Percentiles rank a stretch among this genome's conserved stretches.
Evolutionary conservation across 2,329 filamentous ascomycete genomes (phyloP).

Genomic region (Fusarium hostae): DNA sequence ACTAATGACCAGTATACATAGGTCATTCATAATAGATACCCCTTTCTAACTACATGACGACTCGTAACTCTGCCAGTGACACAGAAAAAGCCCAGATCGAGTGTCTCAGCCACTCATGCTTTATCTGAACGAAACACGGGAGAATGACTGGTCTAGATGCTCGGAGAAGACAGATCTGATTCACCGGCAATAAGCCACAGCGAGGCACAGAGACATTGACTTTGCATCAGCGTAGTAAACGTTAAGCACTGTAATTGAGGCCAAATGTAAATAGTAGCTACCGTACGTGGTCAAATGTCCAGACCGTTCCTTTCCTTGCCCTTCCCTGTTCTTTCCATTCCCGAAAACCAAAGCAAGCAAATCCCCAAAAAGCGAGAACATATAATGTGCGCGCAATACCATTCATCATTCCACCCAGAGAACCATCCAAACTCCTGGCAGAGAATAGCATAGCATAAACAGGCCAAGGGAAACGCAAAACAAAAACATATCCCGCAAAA

Average conservation of each 20-base stretch:
- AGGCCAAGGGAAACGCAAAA: conserved; percentile 22
- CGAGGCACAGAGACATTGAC: background rate
- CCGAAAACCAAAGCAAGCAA: conserved; percentile 16
- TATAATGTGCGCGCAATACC: conserved; percentile 21
- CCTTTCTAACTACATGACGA: conserved; percentile 19
- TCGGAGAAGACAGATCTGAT: background rate
- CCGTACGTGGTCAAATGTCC: conserved; percentile 24
- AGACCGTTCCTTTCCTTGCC: conserved; percentile 20
- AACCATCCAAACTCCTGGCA: conserved; percentile 47
- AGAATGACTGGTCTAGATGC: background rate
- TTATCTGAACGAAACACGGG: background rate
- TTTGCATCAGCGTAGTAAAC: background rate
- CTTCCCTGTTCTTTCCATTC: background rate
- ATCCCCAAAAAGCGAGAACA: conserved; percentile 16
- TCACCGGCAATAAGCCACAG: background rate
- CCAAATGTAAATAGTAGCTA: conserved; percentile 29
- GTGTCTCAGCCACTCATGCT: background rate
- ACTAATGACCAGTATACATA: conserved; percentile 19
- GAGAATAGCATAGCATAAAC: conserved; percentile 36
- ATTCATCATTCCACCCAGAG: conserved; percentile 22
- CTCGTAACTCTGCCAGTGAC: background rate
- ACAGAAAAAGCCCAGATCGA: background rate
- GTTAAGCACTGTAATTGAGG: conserved; percentile 19
- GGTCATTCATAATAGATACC: conserved; percentile 39
- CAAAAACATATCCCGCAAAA: conserved; percentile 37